Evolutionary conservation across 768 basidiomycete species (phyloP).

Genomic region (Tylopilus rubrobrunneus): DNA sequence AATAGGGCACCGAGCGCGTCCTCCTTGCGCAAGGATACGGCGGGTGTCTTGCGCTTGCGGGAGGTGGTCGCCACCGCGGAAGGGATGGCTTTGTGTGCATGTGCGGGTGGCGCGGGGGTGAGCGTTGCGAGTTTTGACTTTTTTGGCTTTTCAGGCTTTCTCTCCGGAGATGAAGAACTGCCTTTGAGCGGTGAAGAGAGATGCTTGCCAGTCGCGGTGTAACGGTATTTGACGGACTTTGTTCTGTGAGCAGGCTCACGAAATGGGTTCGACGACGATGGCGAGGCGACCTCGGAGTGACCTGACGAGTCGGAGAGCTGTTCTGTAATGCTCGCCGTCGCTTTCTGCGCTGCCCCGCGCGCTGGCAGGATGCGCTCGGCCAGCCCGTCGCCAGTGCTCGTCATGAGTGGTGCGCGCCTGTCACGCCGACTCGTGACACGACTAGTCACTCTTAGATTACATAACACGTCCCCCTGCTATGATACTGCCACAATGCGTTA

Average conservation of each 20-base stretch:
- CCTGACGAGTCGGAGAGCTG: constrained; percentile 29
- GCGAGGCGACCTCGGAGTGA: constrained; percentile 23
- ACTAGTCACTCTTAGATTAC: constrained; percentile 11
- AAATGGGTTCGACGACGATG: constrained; percentile 20
- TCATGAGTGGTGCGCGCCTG: constrained; percentile 13
- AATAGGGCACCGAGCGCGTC: constrained; percentile 8
- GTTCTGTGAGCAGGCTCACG: constrained; percentile 21
- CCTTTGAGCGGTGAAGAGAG: constrained; percentile 32
- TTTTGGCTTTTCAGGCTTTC: constrained; percentile 11
- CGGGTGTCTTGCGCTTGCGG: constrained; percentile 29
- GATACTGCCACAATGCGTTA: background rate
- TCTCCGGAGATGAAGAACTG: constrained; percentile 30
- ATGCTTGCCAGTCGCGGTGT: constrained; percentile 31
- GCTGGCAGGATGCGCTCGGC: constrained; percentile 19
- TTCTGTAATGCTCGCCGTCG: constrained; percentile 29
- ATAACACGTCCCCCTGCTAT: constrained; percentile 10
- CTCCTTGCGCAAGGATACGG: constrained; percentile 5
- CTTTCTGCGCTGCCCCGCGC: constrained; percentile 34
- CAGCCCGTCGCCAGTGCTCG: constrained; percentile 7
- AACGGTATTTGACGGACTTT: constrained; percentile 31
- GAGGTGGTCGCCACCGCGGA: constrained; percentile 14
- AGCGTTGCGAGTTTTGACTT: background rate
- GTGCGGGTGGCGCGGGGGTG: constrained; percentile 13
- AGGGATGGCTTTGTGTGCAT: constrained; percentile 8
- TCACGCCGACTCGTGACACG: constrained; percentile 16